These are phyloP conservation scores for Cordyceps militaris DNA, from an alignment of 2,329 filamentous ascomycete genomes.

Conservation along the genomic window DNA sequence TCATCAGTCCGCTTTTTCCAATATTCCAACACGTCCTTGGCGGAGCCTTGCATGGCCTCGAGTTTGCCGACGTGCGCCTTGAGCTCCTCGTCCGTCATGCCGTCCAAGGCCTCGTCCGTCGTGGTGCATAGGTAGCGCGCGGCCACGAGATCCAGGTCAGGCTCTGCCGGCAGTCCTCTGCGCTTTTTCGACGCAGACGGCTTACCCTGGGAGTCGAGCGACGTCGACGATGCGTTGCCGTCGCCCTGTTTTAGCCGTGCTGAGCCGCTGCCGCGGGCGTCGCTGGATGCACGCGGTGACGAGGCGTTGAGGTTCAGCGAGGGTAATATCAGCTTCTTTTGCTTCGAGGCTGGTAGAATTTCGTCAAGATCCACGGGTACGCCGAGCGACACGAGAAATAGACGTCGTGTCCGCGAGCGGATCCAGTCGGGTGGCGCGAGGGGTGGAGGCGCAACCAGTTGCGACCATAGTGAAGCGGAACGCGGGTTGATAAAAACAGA, in stretches of 20 bases:
- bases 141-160: conserved; percentile 70
- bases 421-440: conserved; percentile 97
- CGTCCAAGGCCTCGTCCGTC: conserved; percentile 73
- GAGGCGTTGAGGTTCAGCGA: conserved; percentile 64
- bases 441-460: conserved; percentile 88
- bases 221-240: conserved; percentile 49
- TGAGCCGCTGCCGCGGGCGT: conserved; percentile 37
- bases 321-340: conserved; percentile 93
- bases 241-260: conserved; percentile 41
- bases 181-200: conserved; percentile 34
- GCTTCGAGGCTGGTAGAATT: conserved; percentile 92
- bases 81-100: conserved; percentile 73
- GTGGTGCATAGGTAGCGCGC: conserved; percentile 74
- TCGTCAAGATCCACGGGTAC: conserved; percentile 96
- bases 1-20: conserved; percentile 84
- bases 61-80: conserved; percentile 62
- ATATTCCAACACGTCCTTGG: conserved; percentile 73
- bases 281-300: conserved; percentile 49
- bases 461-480: conserved; percentile 88
- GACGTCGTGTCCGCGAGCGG: conserved; percentile 83
- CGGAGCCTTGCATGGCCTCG: conserved; percentile 60
- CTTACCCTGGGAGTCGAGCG: conserved; percentile 52
- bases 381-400: conserved; percentile 92
- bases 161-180: conserved; percentile 59
- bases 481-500: conserved; percentile 77